phyloP scores from a whole-genome alignment of 768 basidiomycete species.

The Hemileccinum rubropunctum region DNA sequence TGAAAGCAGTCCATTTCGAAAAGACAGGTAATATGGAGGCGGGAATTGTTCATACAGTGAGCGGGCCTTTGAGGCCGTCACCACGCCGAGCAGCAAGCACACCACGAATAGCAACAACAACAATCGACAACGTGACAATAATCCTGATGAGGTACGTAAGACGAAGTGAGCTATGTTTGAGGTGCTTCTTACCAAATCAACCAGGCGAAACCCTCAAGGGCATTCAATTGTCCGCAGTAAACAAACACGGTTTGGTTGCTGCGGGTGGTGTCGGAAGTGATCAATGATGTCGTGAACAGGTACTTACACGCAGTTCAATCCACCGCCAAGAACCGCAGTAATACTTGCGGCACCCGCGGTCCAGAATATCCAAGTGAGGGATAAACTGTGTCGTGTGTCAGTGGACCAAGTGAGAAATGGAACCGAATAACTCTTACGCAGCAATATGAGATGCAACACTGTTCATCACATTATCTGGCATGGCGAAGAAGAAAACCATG shows the following conservation, averaged over 20 bases:
- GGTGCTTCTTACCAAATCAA: slow-evolving; percentile 53
- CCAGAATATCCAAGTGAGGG: slow-evolving; percentile 79
- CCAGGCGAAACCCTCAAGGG: slow-evolving; percentile 75
- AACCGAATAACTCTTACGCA: slow-evolving; percentile 45
- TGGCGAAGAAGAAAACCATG: slow-evolving; percentile 52
- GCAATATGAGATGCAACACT: slow-evolving; percentile 62
- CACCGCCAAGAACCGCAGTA: slow-evolving; percentile 64
- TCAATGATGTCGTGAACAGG: background rate
- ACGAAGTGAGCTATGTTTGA: background rate
- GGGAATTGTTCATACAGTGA: slow-evolving; percentile 35
- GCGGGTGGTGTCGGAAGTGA: background rate
- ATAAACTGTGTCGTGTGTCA: slow-evolving; percentile 42
- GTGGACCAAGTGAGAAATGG: background rate
- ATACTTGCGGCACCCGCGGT: slow-evolving; percentile 68
- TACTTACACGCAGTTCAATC: slow-evolving; percentile 63
- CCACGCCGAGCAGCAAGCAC: slow-evolving; percentile 59
- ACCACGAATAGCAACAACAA: slow-evolving; percentile 59
- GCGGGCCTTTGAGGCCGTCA: slow-evolving; percentile 60
- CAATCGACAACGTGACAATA: slow-evolving; percentile 56
- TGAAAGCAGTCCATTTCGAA: slow-evolving; percentile 1
- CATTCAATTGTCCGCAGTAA: slow-evolving; percentile 78
- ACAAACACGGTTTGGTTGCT: slow-evolving; percentile 44
- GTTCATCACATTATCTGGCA: slow-evolving; percentile 47
- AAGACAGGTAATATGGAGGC: slow-evolving; percentile 1
- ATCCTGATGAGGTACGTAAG: slow-evolving; percentile 42